Percentiles rank a stretch among this genome's conserved stretches.
These are phyloP conservation scores for Penicillium sp. DNA, from an alignment of 2,329 filamentous ascomycete species.

Conservation along the genomic window DNA sequence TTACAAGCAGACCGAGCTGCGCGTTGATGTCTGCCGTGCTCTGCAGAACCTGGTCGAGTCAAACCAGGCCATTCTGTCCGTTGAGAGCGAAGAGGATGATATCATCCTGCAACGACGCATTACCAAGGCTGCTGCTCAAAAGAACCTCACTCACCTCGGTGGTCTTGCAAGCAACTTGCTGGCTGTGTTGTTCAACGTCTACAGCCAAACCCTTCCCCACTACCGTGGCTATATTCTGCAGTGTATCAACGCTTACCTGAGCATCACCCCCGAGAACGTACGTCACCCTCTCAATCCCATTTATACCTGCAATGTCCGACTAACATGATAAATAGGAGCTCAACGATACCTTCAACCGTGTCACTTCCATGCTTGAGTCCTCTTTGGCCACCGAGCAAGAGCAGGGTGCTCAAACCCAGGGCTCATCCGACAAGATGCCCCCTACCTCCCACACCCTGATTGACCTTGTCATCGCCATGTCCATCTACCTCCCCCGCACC, in stretches of 20 bases:
- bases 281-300: slow-evolving; percentile 10
- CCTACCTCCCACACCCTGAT: slow-evolving; percentile 93
- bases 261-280: slow-evolving; percentile 71
- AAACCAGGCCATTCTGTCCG: slow-evolving; percentile 75
- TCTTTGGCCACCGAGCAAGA: slow-evolving; percentile 67
- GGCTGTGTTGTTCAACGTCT: slow-evolving; percentile 98
- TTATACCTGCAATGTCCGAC: slow-evolving; percentile 5
- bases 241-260: slow-evolving; percentile 92
- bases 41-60: slow-evolving; percentile 88
- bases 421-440: slow-evolving; percentile 74
- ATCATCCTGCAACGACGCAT: slow-evolving; percentile 77
- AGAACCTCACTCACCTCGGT: slow-evolving; percentile 80
- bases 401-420: slow-evolving; percentile 65
- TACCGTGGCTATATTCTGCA: slow-evolving; percentile 87
- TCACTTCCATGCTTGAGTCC: slow-evolving; percentile 78
- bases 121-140: slow-evolving; percentile 70
- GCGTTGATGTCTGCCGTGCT: slow-evolving; percentile 82
- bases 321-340: slow-evolving; percentile 59
- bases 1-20: slow-evolving; percentile 86
- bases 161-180: slow-evolving; percentile 83
- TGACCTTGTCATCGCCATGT: slow-evolving; percentile 95
- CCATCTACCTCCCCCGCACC: slow-evolving; percentile 84
- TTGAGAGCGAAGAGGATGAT: slow-evolving; percentile 70
- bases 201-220: slow-evolving; percentile 92
- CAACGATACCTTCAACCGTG: slow-evolving; percentile 83